Evolutionary conservation across 208 protist species (phyloP), one percentile per base, ranked within the genome.

Genomic region (Crithidia bombi): DNA sequence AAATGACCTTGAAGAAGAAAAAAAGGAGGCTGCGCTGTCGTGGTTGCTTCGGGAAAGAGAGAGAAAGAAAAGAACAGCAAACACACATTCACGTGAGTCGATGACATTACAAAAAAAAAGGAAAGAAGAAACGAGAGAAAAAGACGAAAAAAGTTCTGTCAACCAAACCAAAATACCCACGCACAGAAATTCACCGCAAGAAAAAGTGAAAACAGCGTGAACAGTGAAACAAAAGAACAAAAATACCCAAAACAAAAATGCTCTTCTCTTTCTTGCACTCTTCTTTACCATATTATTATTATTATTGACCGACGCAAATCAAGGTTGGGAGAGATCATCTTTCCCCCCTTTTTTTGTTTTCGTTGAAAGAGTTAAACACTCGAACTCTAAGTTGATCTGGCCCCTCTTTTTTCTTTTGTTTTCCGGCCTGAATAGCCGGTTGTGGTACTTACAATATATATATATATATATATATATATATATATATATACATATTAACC

Each of bases 261-360:
- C 38, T 5, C 41, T 30, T 38, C 38, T 36, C 9, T 56, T 39
- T 57, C 23, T 50, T 54, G 38, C 15, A 17, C 51, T 51, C 38
- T 51, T 33, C 30, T 32, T 55, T 55, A 51, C 38, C n/a, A 23
- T 28, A 55, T 36, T 28, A 19, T 28, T 4, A 14, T 55, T 36
- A 7, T 36, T 19, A 41, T 4, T 30, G n/a, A n/a, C n/a, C n/a
- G n/a, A n/a, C n/a, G n/a, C n/a, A n/a, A n/a, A n/a, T n/a, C n/a
- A n/a, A n/a, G n/a, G n/a, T n/a, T n/a, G n/a, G n/a, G n/a, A n/a
- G n/a, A n/a, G n/a, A n/a, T n/a, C n/a, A n/a, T n/a, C n/a, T n/a
- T n/a, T n/a, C n/a, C n/a, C n/a, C n/a, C n/a, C 1, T 51, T 74
- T 55, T 65, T 46, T 65, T 63, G 51, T 67, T 36, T 46, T 33